Conservation (phyloP, 169 alveolate species). For the Neospora caninum region DNA sequence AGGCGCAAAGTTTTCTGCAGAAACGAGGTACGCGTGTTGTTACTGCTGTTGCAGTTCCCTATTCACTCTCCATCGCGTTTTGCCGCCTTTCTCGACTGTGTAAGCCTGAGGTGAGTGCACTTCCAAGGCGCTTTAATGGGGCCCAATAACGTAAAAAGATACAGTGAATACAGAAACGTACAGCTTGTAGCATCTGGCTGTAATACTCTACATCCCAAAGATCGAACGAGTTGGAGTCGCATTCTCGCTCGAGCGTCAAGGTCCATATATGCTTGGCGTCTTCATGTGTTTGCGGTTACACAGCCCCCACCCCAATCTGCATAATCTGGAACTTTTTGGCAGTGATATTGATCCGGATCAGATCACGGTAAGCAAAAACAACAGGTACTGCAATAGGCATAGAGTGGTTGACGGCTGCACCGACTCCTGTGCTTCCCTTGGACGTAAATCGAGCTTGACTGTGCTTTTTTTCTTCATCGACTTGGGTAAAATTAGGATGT, state of each 20-base stretch:
- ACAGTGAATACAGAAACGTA: no score
- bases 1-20: no score
- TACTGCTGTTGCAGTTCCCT: conserved; percentile 45
- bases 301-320: conserved; percentile 60
- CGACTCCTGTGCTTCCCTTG: no score
- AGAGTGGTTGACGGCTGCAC: neutral
- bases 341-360: conserved; percentile 50
- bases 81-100: conserved; percentile 51
- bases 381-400: neutral
- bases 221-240: no score
- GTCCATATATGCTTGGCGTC: neutral
- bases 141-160: neutral
- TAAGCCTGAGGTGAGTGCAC: conserved; percentile 11
- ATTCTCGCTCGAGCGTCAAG: neutral
- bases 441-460: no score
- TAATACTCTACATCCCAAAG: no score
- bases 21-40: no score
- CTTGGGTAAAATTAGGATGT: no score
- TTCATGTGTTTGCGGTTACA: neutral
- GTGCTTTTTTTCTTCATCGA: no score
- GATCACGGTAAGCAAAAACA: neutral
- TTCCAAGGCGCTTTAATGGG: neutral
- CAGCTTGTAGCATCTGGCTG: no score
- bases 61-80: conserved; percentile 56
- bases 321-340: conserved; percentile 44